A percentile compares a stretch with the other conserved stretches of the same genome.
Conservation (phyloP, 2,329 filamentous ascomycete species). For the Arthrobotrys conoides region DNA sequence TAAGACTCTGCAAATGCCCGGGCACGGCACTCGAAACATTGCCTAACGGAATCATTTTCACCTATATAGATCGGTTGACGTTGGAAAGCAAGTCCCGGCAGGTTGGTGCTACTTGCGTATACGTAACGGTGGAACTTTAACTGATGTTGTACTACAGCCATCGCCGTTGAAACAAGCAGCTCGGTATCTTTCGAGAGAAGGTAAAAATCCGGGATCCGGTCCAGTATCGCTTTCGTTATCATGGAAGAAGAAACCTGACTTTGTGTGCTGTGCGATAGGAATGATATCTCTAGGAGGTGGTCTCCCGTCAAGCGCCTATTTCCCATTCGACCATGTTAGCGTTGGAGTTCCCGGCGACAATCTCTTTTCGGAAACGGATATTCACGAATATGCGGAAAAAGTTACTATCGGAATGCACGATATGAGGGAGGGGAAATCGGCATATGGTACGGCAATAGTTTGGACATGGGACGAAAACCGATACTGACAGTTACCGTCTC, state of each 20-base stretch:
- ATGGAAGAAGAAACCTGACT: constrained; percentile 12
- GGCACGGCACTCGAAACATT: not conserved
- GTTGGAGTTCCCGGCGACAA: constrained; percentile 80
- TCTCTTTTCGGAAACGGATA: constrained; percentile 79
- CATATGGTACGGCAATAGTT: constrained; percentile 67
- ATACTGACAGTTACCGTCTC: constrained; percentile 28
- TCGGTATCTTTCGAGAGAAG: constrained; percentile 53
- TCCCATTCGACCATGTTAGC: constrained; percentile 85
- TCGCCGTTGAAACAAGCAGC: constrained; percentile 60
- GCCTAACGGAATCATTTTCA: constrained; percentile 19
- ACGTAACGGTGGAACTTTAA: constrained; percentile 13
- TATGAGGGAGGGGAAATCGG: constrained; percentile 75
- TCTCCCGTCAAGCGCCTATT: constrained; percentile 88
- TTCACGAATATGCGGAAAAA: constrained; percentile 73
- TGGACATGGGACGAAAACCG: constrained; percentile 29
- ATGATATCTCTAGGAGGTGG: constrained; percentile 94
- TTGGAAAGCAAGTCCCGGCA: constrained; percentile 57
- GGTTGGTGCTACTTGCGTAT: constrained; percentile 48
- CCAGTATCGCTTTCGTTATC: not conserved
- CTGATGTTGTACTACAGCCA: constrained; percentile 49
- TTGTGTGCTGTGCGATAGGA: constrained; percentile 66
- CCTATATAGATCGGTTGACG: constrained; percentile 52
- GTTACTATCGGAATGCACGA: constrained; percentile 87
- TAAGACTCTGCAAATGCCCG: constrained; percentile 14
- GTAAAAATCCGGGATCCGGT: constrained; percentile 5